Percentiles rank a stretch among this genome's conserved stretches.
Conservation (phyloP, 2,329 filamentous ascomycete species). For the Monascus ruber region DNA sequence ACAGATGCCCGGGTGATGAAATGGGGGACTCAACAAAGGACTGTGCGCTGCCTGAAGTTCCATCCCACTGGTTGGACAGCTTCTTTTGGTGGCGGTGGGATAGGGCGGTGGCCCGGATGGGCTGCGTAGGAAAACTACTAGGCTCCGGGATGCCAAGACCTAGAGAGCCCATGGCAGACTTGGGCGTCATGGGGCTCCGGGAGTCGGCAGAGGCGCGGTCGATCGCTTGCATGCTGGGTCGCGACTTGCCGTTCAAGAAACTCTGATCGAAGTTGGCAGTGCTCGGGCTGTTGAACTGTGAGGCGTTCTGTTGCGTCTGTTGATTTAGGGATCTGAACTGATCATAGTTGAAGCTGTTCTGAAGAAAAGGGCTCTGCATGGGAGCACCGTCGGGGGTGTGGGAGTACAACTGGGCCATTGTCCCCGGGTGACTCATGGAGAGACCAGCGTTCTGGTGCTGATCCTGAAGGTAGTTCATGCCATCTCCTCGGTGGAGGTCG, state of each 20-base stretch:
- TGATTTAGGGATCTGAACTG: slow-evolving; percentile 60
- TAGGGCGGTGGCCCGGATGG: slow-evolving; percentile 57
- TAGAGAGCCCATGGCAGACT: slow-evolving; percentile 61
- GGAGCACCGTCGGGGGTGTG: slow-evolving; percentile 85
- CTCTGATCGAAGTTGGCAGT: slow-evolving; percentile 40
- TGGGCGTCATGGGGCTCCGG: slow-evolving; percentile 73
- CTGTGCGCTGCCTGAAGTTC: slow-evolving; percentile 69
- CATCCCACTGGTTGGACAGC: slow-evolving; percentile 80
- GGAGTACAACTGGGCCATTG: slow-evolving; percentile 66
- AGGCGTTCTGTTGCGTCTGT: slow-evolving; percentile 33
- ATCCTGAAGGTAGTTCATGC: slow-evolving; percentile 33
- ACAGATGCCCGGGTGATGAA: slow-evolving; percentile 55
- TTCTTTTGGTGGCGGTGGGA: slow-evolving; percentile 64
- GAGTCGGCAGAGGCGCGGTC: slow-evolving; percentile 63
- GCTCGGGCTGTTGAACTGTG: slow-evolving; percentile 26
- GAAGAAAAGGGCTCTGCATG: slow-evolving; percentile 79
- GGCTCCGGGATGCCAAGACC: slow-evolving; percentile 62
- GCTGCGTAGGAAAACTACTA: slow-evolving; percentile 61
- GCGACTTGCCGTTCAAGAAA: slow-evolving; percentile 48
- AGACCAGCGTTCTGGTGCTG: slow-evolving; percentile 43
- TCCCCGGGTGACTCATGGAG: slow-evolving; percentile 54
- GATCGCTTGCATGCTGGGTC: slow-evolving; percentile 52
- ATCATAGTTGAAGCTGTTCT: slow-evolving; percentile 60
- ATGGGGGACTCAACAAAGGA: slow-evolving; percentile 85
- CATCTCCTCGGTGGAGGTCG: slow-evolving; percentile 21